phyloP scores from a whole-genome alignment of 306 rosid genomes.

The Prunus davidiana region DNA sequence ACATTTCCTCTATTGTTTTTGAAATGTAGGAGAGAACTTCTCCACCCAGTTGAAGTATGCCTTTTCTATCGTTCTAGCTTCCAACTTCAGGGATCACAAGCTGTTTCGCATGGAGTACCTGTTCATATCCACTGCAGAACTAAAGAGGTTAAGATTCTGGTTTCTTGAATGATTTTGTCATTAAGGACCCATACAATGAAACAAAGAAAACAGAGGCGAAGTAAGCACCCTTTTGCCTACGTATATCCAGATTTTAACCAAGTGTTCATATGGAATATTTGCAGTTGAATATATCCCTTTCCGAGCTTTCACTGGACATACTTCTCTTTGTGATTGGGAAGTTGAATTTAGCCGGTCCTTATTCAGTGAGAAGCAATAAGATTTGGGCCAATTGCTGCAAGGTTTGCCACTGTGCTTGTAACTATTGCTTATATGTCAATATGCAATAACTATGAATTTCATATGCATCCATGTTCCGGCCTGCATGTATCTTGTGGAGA shows the following conservation, averaged over 20 bases:
- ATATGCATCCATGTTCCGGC: neutral
- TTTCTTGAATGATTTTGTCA: conserved; percentile 29
- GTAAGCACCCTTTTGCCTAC: conserved; percentile 15
- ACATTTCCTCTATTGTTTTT: conserved; percentile 11
- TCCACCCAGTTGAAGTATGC: conserved; percentile 65
- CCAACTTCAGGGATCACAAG: conserved; percentile 40
- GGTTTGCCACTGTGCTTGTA: conserved; percentile 44
- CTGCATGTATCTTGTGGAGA: neutral
- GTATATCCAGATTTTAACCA: conserved; percentile 26
- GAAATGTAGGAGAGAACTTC: conserved; percentile 67
- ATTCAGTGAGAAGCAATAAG: conserved; percentile 58
- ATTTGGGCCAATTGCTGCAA: conserved; percentile 78
- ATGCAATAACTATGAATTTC: neutral
- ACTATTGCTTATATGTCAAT: neutral
- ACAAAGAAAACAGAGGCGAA: neutral
- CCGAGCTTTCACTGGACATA: conserved; percentile 78
- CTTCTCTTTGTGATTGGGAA: conserved; percentile 80
- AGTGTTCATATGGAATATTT: conserved; percentile 24
- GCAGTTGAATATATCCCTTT: conserved; percentile 67
- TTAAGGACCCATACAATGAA: neutral
- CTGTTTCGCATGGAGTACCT: conserved; percentile 55
- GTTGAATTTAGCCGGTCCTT: conserved; percentile 83
- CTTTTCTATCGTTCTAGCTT: conserved; percentile 58
- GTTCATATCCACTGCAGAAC: conserved; percentile 68
- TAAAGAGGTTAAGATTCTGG: conserved; percentile 50